These are phyloP conservation scores for Zelopaecilomyces penicillatus DNA, from an alignment of 2,329 filamentous ascomycete genomes.

Conservation along the genomic window DNA sequence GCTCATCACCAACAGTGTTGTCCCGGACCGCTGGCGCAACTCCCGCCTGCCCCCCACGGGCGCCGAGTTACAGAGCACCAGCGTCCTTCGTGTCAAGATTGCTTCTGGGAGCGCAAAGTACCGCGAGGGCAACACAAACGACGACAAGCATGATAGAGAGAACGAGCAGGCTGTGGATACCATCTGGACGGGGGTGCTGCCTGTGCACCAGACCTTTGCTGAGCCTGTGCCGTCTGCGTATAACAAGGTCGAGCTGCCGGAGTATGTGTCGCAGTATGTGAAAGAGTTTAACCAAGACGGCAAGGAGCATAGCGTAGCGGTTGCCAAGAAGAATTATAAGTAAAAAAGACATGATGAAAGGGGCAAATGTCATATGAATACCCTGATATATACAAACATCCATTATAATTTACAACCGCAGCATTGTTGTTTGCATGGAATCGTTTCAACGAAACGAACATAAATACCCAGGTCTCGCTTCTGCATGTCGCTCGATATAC, in stretches of 20 bases:
- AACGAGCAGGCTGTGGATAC: conserved; percentile 31
- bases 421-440: no score
- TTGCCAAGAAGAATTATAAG: conserved; percentile 15
- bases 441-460: no score
- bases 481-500: no score
- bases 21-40: conserved; percentile 60
- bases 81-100: conserved; percentile 61
- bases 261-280: conserved; percentile 45
- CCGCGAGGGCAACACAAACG: conserved; percentile 53
- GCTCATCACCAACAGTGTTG: conserved; percentile 66
- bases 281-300: conserved; percentile 29
- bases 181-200: conserved; percentile 50
- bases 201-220: conserved; percentile 56
- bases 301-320: conserved; percentile 19
- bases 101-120: conserved; percentile 69
- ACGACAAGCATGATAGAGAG: conserved; percentile 41
- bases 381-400: no score
- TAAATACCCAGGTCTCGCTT: no score
- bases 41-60: conserved; percentile 61
- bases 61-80: conserved; percentile 67
- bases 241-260: conserved; percentile 54
- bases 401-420: no score
- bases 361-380: neutral
- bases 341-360: neutral
- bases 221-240: conserved; percentile 52